phyloP scores from a whole-genome alignment of 768 basidiomycete genomes.

The Imleria badia region DNA sequence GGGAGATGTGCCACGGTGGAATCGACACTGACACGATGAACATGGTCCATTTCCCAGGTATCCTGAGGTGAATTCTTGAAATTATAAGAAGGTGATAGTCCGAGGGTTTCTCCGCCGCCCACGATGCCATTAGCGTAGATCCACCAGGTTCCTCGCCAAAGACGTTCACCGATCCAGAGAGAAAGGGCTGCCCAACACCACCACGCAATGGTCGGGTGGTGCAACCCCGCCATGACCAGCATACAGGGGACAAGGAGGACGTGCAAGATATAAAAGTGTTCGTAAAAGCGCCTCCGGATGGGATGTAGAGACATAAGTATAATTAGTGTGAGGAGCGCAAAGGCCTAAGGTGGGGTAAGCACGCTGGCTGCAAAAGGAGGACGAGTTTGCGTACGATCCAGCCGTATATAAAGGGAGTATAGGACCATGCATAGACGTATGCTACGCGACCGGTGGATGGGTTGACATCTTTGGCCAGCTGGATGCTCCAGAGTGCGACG shows the following conservation, averaged over 20 bases:
- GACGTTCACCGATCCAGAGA: slow-evolving; percentile 64
- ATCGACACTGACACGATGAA: slow-evolving; percentile 7
- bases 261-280: slow-evolving; percentile 67
- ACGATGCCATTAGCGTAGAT: slow-evolving; percentile 58
- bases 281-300: slow-evolving; percentile 54
- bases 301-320: slow-evolving; percentile 50
- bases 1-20: not conserved
- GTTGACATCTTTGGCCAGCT: slow-evolving; percentile 54
- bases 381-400: slow-evolving; percentile 44
- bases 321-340: slow-evolving; percentile 51
- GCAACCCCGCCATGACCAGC: slow-evolving; percentile 59
- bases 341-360: slow-evolving; percentile 44
- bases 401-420: slow-evolving; percentile 61
- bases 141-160: slow-evolving; percentile 55
- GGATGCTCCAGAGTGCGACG: slow-evolving; percentile 66
- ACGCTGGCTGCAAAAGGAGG: slow-evolving; percentile 1
- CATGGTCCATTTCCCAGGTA: slow-evolving; percentile 27
- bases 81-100: not conserved
- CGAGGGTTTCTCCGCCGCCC: slow-evolving; percentile 28
- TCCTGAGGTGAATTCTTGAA: slow-evolving; percentile 8
- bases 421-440: slow-evolving; percentile 54
- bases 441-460: slow-evolving; percentile 40
- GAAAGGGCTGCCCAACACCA: slow-evolving; percentile 67
- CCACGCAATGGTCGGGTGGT: slow-evolving; percentile 63
- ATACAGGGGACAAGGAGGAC: slow-evolving; percentile 62